Conservation (phyloP, 2,329 filamentous ascomycete species). For the Ambrosiella xylebori region DNA sequence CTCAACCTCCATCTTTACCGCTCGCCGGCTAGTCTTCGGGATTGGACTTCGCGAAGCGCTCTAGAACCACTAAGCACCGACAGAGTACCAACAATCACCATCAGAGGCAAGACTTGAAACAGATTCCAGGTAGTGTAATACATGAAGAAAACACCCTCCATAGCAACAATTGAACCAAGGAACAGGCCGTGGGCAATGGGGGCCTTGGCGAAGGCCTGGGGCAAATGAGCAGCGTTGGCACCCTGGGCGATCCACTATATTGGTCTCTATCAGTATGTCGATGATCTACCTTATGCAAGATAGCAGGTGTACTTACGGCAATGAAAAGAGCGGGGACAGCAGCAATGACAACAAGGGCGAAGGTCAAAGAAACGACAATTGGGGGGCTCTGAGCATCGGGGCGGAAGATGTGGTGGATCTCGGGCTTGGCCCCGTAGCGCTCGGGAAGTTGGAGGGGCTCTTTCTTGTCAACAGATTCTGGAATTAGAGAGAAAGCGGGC, state of each 20-base stretch:
- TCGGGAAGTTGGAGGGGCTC: constrained; percentile 53
- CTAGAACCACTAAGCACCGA: constrained; percentile 77
- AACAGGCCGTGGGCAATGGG: constrained; percentile 72
- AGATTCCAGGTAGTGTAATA: constrained; percentile 90
- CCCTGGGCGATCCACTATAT: constrained; percentile 65
- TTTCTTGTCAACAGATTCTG: constrained; percentile 45
- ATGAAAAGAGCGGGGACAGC: constrained; percentile 58
- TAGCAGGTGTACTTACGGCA: constrained; percentile 34
- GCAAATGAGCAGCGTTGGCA: constrained; percentile 63
- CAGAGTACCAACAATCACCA: constrained; percentile 47
- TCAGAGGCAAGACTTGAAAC: constrained; percentile 70
- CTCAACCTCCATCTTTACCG: constrained; percentile 21
- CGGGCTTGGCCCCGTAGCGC: constrained; percentile 66
- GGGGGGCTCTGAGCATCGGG: constrained; percentile 65
- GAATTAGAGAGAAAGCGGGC: constrained; percentile 54
- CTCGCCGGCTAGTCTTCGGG: constrained; percentile 62
- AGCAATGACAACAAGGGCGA: constrained; percentile 53
- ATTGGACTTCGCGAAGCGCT: constrained; percentile 84
- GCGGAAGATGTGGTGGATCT: constrained; percentile 86
- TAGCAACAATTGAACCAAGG: constrained; percentile 67
- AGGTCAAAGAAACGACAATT: constrained; percentile 60
- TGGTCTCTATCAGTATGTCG: background rate
- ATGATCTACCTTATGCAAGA: background rate
- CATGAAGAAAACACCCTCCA: constrained; percentile 85
- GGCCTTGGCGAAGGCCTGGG: constrained; percentile 55